A percentile compares a stretch with the other conserved stretches of the same genome.
phyloP scores from a whole-genome alignment of 805 yeast genomes.

The Hermanozyma aechmeae region DNA sequence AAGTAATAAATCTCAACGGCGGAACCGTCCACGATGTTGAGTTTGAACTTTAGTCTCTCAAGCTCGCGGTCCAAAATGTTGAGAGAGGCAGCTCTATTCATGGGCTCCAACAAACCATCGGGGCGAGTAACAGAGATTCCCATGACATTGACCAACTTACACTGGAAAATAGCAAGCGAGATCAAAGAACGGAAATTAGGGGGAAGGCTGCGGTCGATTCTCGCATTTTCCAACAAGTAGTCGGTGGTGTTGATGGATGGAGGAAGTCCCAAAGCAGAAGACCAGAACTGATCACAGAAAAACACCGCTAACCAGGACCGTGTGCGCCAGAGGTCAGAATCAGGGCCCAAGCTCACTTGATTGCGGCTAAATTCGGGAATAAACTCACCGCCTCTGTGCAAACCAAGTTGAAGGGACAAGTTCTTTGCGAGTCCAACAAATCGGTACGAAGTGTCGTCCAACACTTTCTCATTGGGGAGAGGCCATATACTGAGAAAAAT shows the following conservation, averaged over 20 bases:
- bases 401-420: slow-evolving; percentile 75
- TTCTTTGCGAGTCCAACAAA: slow-evolving; percentile 83
- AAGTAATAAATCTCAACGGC: slow-evolving; percentile 70
- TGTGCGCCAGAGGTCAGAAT: slow-evolving; percentile 92
- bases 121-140: slow-evolving; percentile 79
- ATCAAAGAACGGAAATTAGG: slow-evolving; percentile 63
- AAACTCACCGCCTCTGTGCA: slow-evolving; percentile 82
- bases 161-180: slow-evolving; percentile 70
- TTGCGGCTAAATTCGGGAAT: slow-evolving; percentile 85
- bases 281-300: slow-evolving; percentile 86
- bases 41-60: slow-evolving; percentile 56
- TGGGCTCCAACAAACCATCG: slow-evolving; percentile 81
- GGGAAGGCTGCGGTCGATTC: slow-evolving; percentile 58
- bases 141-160: slow-evolving; percentile 75
- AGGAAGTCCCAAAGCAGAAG: slow-evolving; percentile 79
- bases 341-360: slow-evolving; percentile 73
- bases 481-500: slow-evolving; percentile 88
- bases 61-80: slow-evolving; percentile 73
- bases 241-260: slow-evolving; percentile 75
- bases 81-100: slow-evolving; percentile 71
- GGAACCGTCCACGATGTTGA: slow-evolving; percentile 55
- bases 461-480: slow-evolving; percentile 80
- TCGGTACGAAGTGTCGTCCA: slow-evolving; percentile 86
- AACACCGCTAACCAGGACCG: slow-evolving; percentile 86
- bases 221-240: slow-evolving; percentile 69